Percentiles rank a stretch among this genome's conserved stretches.
These are phyloP conservation scores for Circinella minor DNA, from an alignment of 371 early-diverging fungal genomes.

Conservation along the genomic window DNA sequence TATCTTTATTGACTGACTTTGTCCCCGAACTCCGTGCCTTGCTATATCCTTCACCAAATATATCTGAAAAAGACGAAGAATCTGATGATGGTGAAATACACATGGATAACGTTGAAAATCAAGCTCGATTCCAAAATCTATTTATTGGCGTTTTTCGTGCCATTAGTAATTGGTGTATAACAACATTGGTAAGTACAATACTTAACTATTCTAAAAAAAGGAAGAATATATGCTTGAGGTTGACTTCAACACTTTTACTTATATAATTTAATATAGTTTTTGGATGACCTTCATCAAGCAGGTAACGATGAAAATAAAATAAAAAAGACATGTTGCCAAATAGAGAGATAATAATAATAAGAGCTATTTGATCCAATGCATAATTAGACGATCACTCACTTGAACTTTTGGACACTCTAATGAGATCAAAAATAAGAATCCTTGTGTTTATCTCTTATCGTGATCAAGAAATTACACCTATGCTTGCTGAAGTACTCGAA, in stretches of 20 bases:
- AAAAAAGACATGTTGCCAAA: too few species aligned
- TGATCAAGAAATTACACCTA: conserved; percentile 35
- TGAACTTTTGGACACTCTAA: conserved; percentile 42
- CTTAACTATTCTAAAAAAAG: too few species aligned
- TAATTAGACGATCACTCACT: conserved; percentile 43
- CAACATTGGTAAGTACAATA: conserved; percentile 39
- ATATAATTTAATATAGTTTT: conserved; percentile 27
- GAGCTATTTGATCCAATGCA: too few species aligned
- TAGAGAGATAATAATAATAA: neutral
- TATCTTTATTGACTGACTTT: conserved; percentile 34
- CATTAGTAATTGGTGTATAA: conserved; percentile 45
- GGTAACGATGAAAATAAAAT: conserved; percentile 13
- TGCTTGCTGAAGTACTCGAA: conserved; percentile 24
- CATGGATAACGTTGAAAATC: conserved; percentile 43
- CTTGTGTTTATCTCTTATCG: conserved; percentile 41
- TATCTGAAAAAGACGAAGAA: neutral
- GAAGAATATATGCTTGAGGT: too few species aligned
- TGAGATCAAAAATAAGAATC: conserved; percentile 34
- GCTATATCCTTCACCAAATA: conserved; percentile 17
- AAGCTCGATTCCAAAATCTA: conserved; percentile 43
- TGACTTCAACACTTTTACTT: too few species aligned
- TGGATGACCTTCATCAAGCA: conserved; percentile 53
- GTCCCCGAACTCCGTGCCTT: conserved; percentile 47
- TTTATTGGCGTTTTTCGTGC: conserved; percentile 49
- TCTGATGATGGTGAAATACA: conserved; percentile 19